Percentiles rank a stretch among this genome's conserved stretches.
Evolutionary conservation across 2,329 filamentous ascomycete genomes (phyloP).

Genomic region (Pezicula neosporulosa): DNA sequence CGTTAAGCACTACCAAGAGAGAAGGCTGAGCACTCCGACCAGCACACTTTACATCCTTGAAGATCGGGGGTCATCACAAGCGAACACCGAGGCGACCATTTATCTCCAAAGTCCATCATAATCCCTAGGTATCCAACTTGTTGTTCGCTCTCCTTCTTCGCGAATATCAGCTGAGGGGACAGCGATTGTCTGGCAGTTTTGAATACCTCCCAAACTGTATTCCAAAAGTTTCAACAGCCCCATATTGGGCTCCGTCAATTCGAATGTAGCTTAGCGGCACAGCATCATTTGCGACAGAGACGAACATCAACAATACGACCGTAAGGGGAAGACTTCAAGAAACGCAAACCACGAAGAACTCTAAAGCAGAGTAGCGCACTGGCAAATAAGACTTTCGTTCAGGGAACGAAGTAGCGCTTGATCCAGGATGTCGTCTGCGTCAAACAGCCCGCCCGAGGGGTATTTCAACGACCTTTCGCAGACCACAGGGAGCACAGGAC

Average conservation of each 20-base stretch:
- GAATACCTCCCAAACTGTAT: not conserved
- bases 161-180: too few relatives aligned
- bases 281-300: not conserved
- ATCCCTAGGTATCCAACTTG: too few relatives aligned
- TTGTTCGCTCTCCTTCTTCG: too few relatives aligned
- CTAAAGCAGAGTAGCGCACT: not conserved
- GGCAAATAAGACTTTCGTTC: not conserved
- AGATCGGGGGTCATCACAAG: not conserved
- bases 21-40: not conserved
- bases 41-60: not conserved
- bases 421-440: conserved; percentile 26
- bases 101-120: not conserved
- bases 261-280: not conserved
- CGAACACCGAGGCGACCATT: not conserved
- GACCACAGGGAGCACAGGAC: conserved; percentile 24
- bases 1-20: too few relatives aligned
- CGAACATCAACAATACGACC: not conserved
- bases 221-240: not conserved
- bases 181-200: too few relatives aligned
- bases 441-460: conserved; percentile 35
- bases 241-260: too few relatives aligned
- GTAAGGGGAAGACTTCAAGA: not conserved
- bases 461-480: conserved; percentile 56
- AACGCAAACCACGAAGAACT: not conserved
- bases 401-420: not conserved